Evolutionary conservation across 805 yeast species (phyloP).

Genomic region (Danielozyma ontarioensis): DNA sequence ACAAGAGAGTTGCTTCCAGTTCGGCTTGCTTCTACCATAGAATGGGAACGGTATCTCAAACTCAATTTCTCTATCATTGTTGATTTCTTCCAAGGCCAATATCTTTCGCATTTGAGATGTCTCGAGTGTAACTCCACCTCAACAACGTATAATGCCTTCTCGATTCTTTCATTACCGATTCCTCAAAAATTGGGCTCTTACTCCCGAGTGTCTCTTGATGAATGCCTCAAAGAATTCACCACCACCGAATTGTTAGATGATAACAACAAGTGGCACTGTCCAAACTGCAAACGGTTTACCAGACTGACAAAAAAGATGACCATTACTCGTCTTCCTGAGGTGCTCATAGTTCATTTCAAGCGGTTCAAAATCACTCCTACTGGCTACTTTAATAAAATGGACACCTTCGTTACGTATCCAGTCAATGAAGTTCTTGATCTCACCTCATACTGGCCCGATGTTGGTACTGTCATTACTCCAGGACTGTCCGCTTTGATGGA

Average conservation of each 20-base stretch:
- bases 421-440: slow-evolving; percentile 50
- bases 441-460: slow-evolving; percentile 67
- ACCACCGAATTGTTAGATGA: slow-evolving; percentile 69
- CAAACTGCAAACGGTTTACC: slow-evolving; percentile 60
- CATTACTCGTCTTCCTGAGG: slow-evolving; percentile 73
- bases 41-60: slow-evolving; percentile 85
- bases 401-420: slow-evolving; percentile 67
- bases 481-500: slow-evolving; percentile 16
- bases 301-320: slow-evolving; percentile 63
- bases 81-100: slow-evolving; percentile 85
- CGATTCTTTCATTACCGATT: slow-evolving; percentile 74
- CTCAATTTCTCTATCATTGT: slow-evolving; percentile 77
- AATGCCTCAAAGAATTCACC: slow-evolving; percentile 75
- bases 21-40: slow-evolving; percentile 78
- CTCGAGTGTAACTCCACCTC: slow-evolving; percentile 69
- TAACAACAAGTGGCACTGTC: slow-evolving; percentile 82
- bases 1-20: slow-evolving; percentile 68
- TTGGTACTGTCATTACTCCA: slow-evolving; percentile 23
- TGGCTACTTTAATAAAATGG: slow-evolving; percentile 50
- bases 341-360: slow-evolving; percentile 79
- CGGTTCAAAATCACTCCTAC: slow-evolving; percentile 56
- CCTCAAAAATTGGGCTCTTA: slow-evolving; percentile 41
- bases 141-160: slow-evolving; percentile 80
- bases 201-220: slow-evolving; percentile 35
- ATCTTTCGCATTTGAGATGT: slow-evolving; percentile 73